These are phyloP conservation scores for Xerocomellus amylosporus DNA, from an alignment of 768 basidiomycete genomes.

Conservation along the genomic window DNA sequence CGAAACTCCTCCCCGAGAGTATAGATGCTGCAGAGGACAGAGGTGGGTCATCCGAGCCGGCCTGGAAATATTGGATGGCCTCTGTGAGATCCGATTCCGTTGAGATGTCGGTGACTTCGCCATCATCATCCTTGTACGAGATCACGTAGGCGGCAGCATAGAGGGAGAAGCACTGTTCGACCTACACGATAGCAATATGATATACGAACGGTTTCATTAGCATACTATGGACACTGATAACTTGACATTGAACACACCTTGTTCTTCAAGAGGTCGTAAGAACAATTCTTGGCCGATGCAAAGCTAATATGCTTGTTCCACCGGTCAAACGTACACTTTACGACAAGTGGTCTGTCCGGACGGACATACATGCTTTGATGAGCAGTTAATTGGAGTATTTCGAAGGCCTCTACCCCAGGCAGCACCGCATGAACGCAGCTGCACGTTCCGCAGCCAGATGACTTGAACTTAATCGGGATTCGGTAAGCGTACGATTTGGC, in stretches of 20 bases:
- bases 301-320: slow-evolving; percentile 77
- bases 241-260: slow-evolving; percentile 50
- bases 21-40: slow-evolving; percentile 72
- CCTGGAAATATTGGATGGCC: slow-evolving; percentile 83
- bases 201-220: not conserved
- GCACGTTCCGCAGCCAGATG: slow-evolving; percentile 28
- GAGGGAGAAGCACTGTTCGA: slow-evolving; percentile 82
- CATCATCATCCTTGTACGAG: slow-evolving; percentile 86
- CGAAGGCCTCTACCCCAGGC: not conserved
- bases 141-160: slow-evolving; percentile 67
- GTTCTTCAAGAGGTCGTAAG: slow-evolving; percentile 66
- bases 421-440: slow-evolving; percentile 4
- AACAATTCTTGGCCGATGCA: slow-evolving; percentile 73
- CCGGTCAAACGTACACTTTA: slow-evolving; percentile 80
- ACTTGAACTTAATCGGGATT: not conserved
- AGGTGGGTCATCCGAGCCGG: slow-evolving; percentile 69
- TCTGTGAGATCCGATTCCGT: slow-evolving; percentile 78
- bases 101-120: slow-evolving; percentile 66
- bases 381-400: slow-evolving; percentile 2
- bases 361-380: slow-evolving; percentile 37
- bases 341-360: slow-evolving; percentile 74
- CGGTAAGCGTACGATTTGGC: slow-evolving; percentile 3
- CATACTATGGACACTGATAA: not conserved
- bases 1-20: slow-evolving; percentile 61
- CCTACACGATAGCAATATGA: slow-evolving; percentile 40